A percentile compares a stretch with the other conserved stretches of the same genome.
Evolutionary conservation across 139 green algal genomes (phyloP).

Genomic region (Closterium sp.): DNA sequence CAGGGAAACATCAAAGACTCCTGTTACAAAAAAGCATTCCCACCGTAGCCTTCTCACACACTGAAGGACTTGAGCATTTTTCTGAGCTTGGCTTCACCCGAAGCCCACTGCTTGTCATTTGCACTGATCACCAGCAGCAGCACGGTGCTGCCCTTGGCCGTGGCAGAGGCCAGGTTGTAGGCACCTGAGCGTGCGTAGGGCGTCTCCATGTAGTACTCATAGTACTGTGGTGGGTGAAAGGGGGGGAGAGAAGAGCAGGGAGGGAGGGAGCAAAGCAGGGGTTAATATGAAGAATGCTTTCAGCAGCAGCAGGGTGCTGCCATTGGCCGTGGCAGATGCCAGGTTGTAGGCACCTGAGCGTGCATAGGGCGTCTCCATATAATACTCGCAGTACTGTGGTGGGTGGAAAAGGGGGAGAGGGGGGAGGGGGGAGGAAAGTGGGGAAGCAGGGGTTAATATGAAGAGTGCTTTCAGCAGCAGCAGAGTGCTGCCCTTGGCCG

Average conservation of each 20-base stretch:
- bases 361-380: conserved; percentile 57
- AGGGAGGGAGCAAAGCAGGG: no score
- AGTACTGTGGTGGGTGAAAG: conserved; percentile 47
- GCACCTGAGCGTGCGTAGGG: conserved; percentile 58
- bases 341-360: conserved; percentile 60
- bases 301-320: conserved; percentile 57
- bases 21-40: no score
- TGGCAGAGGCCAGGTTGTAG: conserved; percentile 65
- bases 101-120: conserved; percentile 74
- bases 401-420: no score
- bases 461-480: conserved; percentile 51
- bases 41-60: conserved; percentile 44
- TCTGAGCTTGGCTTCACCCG: conserved; percentile 56
- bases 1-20: no score
- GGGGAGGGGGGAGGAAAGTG: no score
- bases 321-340: conserved; percentile 69
- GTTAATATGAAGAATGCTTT: no score
- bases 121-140: conserved; percentile 67
- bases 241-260: no score
- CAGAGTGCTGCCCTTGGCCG: conserved; percentile 62
- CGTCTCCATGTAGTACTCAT: conserved; percentile 54
- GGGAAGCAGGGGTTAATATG: no score
- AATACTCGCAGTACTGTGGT: background rate
- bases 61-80: conserved; percentile 61
- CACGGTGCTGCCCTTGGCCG: conserved; percentile 63